A percentile compares a stretch with the other conserved stretches of the same genome.
phyloP scores from a whole-genome alignment of 1,284 basidiomycete species.

The Athelia psychrophila region DNA sequence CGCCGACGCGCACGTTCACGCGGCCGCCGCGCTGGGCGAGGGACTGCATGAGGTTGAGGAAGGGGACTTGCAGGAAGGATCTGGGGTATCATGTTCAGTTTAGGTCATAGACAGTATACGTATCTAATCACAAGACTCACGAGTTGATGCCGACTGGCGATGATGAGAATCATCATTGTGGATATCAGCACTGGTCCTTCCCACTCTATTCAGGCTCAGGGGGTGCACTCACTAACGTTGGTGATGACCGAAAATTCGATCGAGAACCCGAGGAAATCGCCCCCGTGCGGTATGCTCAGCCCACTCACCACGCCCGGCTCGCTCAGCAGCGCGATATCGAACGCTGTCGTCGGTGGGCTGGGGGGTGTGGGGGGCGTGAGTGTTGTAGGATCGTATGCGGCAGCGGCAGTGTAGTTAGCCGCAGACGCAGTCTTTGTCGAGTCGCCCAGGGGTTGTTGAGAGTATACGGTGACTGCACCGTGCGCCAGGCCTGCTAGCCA shows the following conservation, averaged over 20 bases:
- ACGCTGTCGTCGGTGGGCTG: background rate
- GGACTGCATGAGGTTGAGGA: constrained; percentile 75
- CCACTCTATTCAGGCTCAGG: constrained; percentile 1
- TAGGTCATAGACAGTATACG: too few species aligned
- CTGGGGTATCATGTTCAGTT: constrained; percentile 23
- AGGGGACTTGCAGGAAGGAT: constrained; percentile 52
- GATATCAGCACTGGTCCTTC: background rate
- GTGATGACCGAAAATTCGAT: constrained; percentile 73
- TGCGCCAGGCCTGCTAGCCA: too few species aligned
- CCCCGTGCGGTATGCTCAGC: constrained; percentile 51
- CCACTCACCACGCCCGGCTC: constrained; percentile 17
- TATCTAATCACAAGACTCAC: constrained; percentile 25
- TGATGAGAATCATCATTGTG: background rate
- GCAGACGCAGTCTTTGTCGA: background rate
- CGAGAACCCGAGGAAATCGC: constrained; percentile 68
- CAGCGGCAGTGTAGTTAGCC: background rate
- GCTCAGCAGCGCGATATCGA: background rate
- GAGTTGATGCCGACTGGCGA: constrained; percentile 49
- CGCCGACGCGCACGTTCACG: constrained; percentile 66
- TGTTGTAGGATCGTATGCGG: background rate
- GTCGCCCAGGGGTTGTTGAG: constrained; percentile 3
- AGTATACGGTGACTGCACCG: constrained; percentile 8
- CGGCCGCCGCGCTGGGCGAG: constrained; percentile 57
- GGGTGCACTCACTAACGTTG: constrained; percentile 50
- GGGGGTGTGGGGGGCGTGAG: background rate